A percentile compares a stretch with the other conserved stretches of the same genome.
Conservation (phyloP, 306 rosid genomes). For the Macrotyloma uniflorum region DNA sequence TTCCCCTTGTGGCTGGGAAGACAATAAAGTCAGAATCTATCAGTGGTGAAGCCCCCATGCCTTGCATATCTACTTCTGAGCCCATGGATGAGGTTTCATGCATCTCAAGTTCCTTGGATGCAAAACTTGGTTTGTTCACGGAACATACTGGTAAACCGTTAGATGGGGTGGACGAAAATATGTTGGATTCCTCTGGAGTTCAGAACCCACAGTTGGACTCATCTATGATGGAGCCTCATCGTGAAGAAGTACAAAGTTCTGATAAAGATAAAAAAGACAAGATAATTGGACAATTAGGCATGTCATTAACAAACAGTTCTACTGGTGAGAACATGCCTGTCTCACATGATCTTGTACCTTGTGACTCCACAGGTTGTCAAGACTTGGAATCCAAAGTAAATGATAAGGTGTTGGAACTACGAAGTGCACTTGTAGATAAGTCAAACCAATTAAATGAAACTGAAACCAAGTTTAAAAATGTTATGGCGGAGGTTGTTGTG, state of each 20-base stretch:
- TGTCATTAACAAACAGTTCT: conserved; percentile 90
- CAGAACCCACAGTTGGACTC: conserved; percentile 80
- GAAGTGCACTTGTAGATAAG: conserved; percentile 69
- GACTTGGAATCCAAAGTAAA: conserved; percentile 60
- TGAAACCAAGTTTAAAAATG: conserved; percentile 67
- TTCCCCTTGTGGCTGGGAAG: conserved; percentile 60
- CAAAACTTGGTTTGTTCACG: conserved; percentile 67
- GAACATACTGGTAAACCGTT: conserved; percentile 61
- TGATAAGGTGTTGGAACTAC: conserved; percentile 68
- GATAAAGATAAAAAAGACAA: conserved; percentile 72
- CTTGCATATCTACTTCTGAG: conserved; percentile 64
- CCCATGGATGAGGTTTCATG: conserved; percentile 98
- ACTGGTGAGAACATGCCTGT: conserved; percentile 93
- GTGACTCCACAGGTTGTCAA: conserved; percentile 54
- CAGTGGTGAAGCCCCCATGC: conserved; percentile 56
- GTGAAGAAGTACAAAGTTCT: conserved; percentile 61
- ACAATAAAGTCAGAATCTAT: conserved; percentile 52
- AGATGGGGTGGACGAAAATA: conserved; percentile 87
- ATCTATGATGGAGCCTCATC: conserved; percentile 82
- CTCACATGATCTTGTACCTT: conserved; percentile 60
- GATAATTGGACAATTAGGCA: conserved; percentile 65
- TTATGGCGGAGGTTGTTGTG: conserved; percentile 69
- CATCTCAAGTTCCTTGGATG: conserved; percentile 77
- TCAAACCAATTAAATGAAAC: conserved; percentile 64
- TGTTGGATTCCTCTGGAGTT: conserved; percentile 86